phyloP scores from a whole-genome alignment of 495 filamentous ascomycete species.

The Penicillium crystallinum region DNA sequence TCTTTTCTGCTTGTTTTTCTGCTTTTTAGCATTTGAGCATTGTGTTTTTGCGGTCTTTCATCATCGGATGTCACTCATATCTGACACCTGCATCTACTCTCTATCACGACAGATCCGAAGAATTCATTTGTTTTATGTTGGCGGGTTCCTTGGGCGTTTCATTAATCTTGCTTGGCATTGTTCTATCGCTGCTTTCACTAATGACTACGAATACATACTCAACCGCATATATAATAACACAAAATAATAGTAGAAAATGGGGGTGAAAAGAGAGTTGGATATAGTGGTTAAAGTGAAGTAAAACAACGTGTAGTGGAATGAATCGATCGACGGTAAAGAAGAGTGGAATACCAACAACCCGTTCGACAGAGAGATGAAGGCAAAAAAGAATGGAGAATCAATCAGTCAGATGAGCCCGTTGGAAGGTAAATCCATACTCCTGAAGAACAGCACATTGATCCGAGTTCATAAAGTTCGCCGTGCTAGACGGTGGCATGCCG shows the following conservation, averaged over 20 bases:
- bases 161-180: background rate
- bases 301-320: too few species aligned
- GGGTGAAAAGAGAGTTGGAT: too few species aligned
- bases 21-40: background rate
- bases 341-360: too few species aligned
- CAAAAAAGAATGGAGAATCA: background rate
- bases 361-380: too few species aligned
- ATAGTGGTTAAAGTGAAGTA: too few species aligned
- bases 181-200: background rate
- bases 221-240: background rate
- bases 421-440: conserved; percentile 26
- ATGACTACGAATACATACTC: background rate
- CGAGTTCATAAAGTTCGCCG: conserved; percentile 10
- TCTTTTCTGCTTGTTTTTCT: background rate
- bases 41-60: background rate
- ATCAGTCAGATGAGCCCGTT: conserved; percentile 9
- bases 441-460: conserved; percentile 22
- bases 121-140: background rate
- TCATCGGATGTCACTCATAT: background rate
- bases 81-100: background rate
- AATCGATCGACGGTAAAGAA: too few species aligned
- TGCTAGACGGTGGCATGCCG: conserved; percentile 8
- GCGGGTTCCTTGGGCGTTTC: background rate
- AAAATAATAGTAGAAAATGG: too few species aligned
- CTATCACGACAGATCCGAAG: background rate